Base-by-base conservation (phyloP, 148 eudicot genomes). In the Pharnaceum exiguum region DNA sequence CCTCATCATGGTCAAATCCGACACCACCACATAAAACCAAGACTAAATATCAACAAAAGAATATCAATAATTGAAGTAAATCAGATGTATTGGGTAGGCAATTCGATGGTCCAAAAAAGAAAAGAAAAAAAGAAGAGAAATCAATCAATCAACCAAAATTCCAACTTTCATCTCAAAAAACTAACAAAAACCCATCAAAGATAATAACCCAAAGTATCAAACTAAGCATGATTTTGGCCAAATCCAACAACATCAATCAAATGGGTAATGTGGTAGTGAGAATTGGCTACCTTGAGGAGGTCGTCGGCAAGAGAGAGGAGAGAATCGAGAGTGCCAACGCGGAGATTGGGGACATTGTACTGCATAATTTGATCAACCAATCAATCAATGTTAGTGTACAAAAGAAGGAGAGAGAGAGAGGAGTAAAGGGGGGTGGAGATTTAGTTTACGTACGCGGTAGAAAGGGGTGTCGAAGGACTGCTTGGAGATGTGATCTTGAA, bases 291-390 rank as follows among this genome's bases (percentile, higher is more conserved):
- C 98, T 88, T 93, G 38, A 79, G 27, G 18, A 93, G 91, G 59
- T 93, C 98, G 49, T 93, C 98, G 55, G 95, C 87, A 40, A 88
- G 90, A 6, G 96, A 63, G 18, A 93, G 57, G 5, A 88, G 86
- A 57, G 89, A 93, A 75, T 93, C 95, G 12, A 93, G 72, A 10
- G 98, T 93, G 6, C 98, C 96, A 5, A 93, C 95, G 33, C 96
- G 82, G n/a, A 93, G 95, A 86, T 81, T 85, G n/a, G 98, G 96
- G 46, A 86, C 80, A 70, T 85, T 93, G 70, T 88, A 93, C 98
- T 93, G 85, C 77, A 53, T 67, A 80, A 70, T 43, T 36, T 1
- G 11, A 60, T 15, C 32, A 13, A 7, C 12, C 5, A 26, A 46
- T 28, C 9, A 13, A 5, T 2, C 8, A 5, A 12, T 50, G 30